Base-by-base conservation (phyloP, 306 rosid species). In the Trichosanthes cucumerina region DNA sequence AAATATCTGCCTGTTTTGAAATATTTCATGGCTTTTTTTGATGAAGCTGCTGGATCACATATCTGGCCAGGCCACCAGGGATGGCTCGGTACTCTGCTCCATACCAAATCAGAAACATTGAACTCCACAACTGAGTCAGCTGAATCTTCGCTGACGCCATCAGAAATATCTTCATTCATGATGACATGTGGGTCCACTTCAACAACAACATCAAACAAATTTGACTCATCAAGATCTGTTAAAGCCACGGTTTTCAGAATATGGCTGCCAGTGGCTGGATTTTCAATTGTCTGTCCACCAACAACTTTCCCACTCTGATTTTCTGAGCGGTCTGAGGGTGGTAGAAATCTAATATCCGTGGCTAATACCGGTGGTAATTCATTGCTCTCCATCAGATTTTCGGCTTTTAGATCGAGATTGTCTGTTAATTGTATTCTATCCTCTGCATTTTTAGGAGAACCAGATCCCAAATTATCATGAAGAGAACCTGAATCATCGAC, bases 61-160 rank as follows among this genome's bases (percentile, higher is more conserved):
- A 94, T 89, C 88, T 89, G 97, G 63, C 97, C 98, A 39, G 98
- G 98, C 98, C 98, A 94, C 98, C 98, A 94, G 44, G 97, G 98
- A 88, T 90, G 93, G 26, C 96, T 90, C 72, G 83, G 88, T 60
- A 94, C 92, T 82, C 89, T 94, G 76, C 95, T 97, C 98, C 98
- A 94, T 36, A 92, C 91, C 60, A 94, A 82, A 83, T 94, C 97
- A 38, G 88, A 83, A 9, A 58, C 82, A 73, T 69, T n/a, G 18
- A 83, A 87, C 75, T 83, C 85, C 15, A 26, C 73, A 52, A 80
- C 84, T 2, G 86, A 78, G 77, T 56, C 78, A 60, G 69, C 36
- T 8, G 88, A 50, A 50, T 82, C 80, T 60, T 28, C 80, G 33
- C 71, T 23, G 63, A 26, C 24, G 19, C 69, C 86, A 73, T 62